Evolutionary conservation across 2,329 filamentous ascomycete species (phyloP).

Genomic region (Colletotrichum godetiae): DNA sequence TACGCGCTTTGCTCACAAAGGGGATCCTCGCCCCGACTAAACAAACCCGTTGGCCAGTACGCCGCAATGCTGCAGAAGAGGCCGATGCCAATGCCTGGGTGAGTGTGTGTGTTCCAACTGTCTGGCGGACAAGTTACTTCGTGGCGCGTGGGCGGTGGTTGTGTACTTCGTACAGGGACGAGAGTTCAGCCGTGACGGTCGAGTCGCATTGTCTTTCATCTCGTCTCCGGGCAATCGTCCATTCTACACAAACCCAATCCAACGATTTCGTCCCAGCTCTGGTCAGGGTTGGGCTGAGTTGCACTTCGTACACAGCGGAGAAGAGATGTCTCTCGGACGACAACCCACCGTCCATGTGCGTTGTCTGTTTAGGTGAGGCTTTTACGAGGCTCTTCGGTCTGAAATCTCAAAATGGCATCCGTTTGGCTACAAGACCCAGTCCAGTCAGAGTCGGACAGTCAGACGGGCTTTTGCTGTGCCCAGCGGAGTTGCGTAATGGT

Average conservation of each 20-base stretch:
- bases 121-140: not conserved
- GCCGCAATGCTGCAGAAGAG: not conserved
- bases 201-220: not conserved
- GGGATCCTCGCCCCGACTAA: not conserved
- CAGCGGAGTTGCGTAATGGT: slow-evolving; percentile 10
- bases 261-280: not conserved
- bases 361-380: not conserved
- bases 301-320: not conserved
- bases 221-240: not conserved
- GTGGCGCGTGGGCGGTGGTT: not conserved
- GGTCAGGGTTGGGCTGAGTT: not conserved
- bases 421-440: not conserved
- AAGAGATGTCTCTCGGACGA: not conserved
- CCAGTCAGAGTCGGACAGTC: not conserved
- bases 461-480: not conserved
- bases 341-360: not conserved
- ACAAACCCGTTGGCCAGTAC: not conserved
- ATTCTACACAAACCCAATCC: not conserved
- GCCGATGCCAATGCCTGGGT: no score
- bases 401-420: not conserved
- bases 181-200: not conserved
- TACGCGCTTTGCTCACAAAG: not conserved
- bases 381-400: not conserved
- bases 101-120: no score
- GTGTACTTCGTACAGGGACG: not conserved